Base-by-base conservation (phyloP, 768 basidiomycete genomes). In the Psilocybe subaeruginosa region DNA sequence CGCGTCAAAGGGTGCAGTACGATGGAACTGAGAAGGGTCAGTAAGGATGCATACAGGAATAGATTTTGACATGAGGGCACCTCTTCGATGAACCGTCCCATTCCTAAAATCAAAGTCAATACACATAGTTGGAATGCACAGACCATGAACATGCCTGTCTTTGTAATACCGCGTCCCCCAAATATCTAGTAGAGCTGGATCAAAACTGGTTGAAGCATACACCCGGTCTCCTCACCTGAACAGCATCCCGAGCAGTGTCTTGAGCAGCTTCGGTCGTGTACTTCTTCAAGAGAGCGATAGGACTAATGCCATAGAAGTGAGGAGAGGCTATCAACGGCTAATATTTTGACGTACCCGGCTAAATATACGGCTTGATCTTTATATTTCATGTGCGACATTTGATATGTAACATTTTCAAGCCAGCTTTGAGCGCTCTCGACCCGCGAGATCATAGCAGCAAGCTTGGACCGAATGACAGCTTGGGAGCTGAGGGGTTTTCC, bases 331-430 rank as follows among this genome's bases (percentile, higher is more conserved):
- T 4, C 19, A 51, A 12, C 41, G n/a, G 4, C 14, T 2, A 27
- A 19, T 30, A 8, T 17, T 29, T 19, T 23, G 16, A 66, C 78
- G 62, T 67, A 88, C 87, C 92, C 92, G 51, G 92, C 93, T 23
- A 95, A 81, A 61, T 86, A 82, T 45, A 78, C 72, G 11, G 91
- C 85, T 70, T 92, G 91, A 60, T 93, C 82, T 70, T 86, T 86
- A 72, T 93, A 92, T 41, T 80, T 80, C 93, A 95, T 94, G 58
- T 92, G 83, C 65, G 79, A 86, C 92, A 95, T 94, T 73, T 95
- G 93, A 71, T 88, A 90, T 0, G 93, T 95, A 56, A 96, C 75
- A 59, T 84, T 90, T 77, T 96, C 94, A 16, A 95, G 76, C 93
- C 92, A 95, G n/a, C 80, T 83, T 69, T 95, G 95, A 8, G 85